Base-by-base conservation (phyloP, 345 rosid species). In the Combretum micranthum region DNA sequence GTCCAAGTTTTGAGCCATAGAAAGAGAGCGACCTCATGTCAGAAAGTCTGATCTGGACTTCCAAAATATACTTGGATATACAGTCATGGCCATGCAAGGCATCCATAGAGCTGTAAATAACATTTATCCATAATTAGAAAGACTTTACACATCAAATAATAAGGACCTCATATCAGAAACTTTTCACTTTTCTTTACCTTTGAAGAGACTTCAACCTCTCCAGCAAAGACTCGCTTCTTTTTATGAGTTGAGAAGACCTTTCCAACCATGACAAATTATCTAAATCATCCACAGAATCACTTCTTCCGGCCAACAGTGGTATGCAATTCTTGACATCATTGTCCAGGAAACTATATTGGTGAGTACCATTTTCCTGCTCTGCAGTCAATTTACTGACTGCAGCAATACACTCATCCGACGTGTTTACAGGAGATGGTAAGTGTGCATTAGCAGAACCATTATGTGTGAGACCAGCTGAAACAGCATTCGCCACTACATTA, bases 21-120 rank as follows among this genome's bases (percentile, higher is more conserved):
- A 68, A 60, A 47, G 71, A 64, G 62, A 93, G 95, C 13, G 92
- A 77, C 63, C 75, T 82, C 50, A 85, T 70, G 74, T 93, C 97
- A 55, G 84, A 85, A 71, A 84, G 88, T 68, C 99, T 86, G 48
- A 83, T 75, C 75, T 89, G 89, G 62, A 79, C 64, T 80, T 93
- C 99, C 44, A 76, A 55, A 55, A 70, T 69, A 69, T 80, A 85
- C 67, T 76, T 85, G 46, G 75, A 68, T 48, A 81, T 64, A 83
- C 76, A 71, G 63, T 77, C 83, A 62, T 53, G 78, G 69, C 65
- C 67, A 70, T 69, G 80, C 50, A 59, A 72, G 50, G 67, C 67
- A 49, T 76, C 73, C 44, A 60, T 79, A 62, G 86, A 80, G 75
- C 99, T 92, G 82, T 51, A 55, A 68, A 22, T 25, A 63, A 32